phyloP scores from a whole-genome alignment of 306 rosid genomes.

The Sophora flavescens region DNA sequence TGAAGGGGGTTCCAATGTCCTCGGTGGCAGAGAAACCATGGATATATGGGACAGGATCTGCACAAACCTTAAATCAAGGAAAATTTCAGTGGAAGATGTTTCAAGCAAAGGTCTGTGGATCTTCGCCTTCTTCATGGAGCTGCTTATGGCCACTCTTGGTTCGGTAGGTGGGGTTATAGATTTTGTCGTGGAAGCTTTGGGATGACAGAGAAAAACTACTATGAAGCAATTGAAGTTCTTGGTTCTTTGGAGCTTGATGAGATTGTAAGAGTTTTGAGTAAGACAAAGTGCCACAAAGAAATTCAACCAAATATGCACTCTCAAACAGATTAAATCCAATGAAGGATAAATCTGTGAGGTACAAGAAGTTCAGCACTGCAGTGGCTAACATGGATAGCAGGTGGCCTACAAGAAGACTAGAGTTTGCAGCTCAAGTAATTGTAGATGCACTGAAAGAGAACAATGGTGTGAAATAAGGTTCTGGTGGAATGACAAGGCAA shows the following conservation, averaged over 20 bases:
- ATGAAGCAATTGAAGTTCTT: conserved; percentile 63
- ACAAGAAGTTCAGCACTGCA: conserved; percentile 65
- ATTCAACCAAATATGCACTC: conserved; percentile 45
- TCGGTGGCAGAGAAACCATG: conserved; percentile 83
- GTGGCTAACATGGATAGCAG: conserved; percentile 89
- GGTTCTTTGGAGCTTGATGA: conserved; percentile 69
- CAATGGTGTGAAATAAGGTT: conserved; percentile 54
- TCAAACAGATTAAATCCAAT: conserved; percentile 48
- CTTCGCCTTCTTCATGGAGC: conserved; percentile 89
- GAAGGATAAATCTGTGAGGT: conserved; percentile 70
- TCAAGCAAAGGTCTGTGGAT: conserved; percentile 81
- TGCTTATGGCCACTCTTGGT: conserved; percentile 92
- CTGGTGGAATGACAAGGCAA: conserved; percentile 86
- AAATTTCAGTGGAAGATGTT: conserved; percentile 72
- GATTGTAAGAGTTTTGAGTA: conserved; percentile 51
- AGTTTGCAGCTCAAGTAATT: conserved; percentile 84
- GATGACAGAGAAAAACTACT: conserved; percentile 59
- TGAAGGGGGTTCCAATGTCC: conserved; percentile 82
- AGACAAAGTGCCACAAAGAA: conserved; percentile 49
- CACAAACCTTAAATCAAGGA: conserved; percentile 66
- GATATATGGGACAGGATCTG: conserved; percentile 92
- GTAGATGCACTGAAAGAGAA: conserved; percentile 81
- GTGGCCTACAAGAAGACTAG: conserved; percentile 86
- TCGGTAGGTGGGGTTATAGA: conserved; percentile 88
- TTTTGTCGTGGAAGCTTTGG: conserved; percentile 86